Percentiles rank a stretch among this genome's conserved stretches.
Evolutionary conservation across 2,329 filamentous ascomycete genomes (phyloP).

Genomic region (Aspergillus sp.): DNA sequence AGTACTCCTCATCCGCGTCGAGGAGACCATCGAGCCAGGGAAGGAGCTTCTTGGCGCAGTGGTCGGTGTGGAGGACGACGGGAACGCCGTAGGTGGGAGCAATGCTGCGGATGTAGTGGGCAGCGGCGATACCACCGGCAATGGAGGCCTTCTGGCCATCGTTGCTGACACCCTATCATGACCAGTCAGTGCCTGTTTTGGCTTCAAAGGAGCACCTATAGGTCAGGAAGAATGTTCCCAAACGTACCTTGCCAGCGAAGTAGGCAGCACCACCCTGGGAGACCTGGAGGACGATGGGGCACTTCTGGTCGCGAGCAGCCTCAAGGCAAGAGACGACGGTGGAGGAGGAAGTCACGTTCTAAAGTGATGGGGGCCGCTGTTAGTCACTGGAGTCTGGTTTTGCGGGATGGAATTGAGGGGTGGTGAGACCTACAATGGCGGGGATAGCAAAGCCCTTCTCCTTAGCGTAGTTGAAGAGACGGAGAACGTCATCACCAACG

Average conservation of each 20-base stretch:
- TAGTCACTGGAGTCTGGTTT: not conserved
- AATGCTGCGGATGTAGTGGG: conserved; percentile 88
- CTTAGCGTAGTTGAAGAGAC: conserved; percentile 86
- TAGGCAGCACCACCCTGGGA: conserved; percentile 92
- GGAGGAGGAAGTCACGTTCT: conserved; percentile 92
- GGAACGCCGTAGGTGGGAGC: conserved; percentile 86
- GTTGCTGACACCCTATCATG: conserved; percentile 69
- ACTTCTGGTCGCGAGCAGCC: conserved; percentile 88
- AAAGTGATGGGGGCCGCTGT: not conserved
- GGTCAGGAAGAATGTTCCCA: not conserved
- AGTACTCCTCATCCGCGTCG: conserved; percentile 90
- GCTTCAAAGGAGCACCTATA: not conserved
- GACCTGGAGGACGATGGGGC: conserved; percentile 89
- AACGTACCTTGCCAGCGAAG: conserved; percentile 78
- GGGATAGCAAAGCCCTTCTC: conserved; percentile 87
- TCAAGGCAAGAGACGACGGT: conserved; percentile 85
- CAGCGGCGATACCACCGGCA: conserved; percentile 81
- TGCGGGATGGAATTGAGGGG: not conserved
- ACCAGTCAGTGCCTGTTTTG: conserved; percentile 1
- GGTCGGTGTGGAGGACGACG: conserved; percentile 93
- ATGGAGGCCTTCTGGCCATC: conserved; percentile 84
- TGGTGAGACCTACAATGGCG: conserved; percentile 61
- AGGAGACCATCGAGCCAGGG: conserved; percentile 97
- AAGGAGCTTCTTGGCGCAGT: conserved; percentile 99
- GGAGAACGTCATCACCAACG: conserved; percentile 65